Base-by-base conservation (phyloP, 192 early-diverging fungal genomes). In the Rhizophagus sp. region DNA sequence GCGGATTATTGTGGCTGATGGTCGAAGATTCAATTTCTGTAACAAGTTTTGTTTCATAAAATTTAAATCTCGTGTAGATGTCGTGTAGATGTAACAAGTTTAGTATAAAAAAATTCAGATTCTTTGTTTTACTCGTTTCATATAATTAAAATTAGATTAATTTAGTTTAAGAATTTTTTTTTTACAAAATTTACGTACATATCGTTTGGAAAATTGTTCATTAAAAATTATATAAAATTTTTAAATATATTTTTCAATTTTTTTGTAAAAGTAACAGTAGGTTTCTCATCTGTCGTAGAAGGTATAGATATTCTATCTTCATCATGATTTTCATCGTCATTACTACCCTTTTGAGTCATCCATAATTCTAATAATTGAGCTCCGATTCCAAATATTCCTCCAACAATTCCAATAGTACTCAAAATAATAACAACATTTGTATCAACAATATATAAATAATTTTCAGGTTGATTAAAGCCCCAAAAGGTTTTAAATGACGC, bases 281-380 rank as follows among this genome's bases (percentile, higher is more conserved):
- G 15, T 57, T 57, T 25, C 24, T 66, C 25, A 15, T 15, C 11
- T 33, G 10, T 66, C 5, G 25, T 63, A 36, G 36, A 30, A 65
- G 30, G 34, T 33, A 36, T 69, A 12, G 36, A 4, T 9, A 36
- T 69, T 33, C 36, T 36, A 36, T 36, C 36, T 0, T 67, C 30
- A 67, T 70, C 36, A 70, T 70, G 1, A 36, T 36, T 36, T 4
- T 5, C 39, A 70, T 44, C 68, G 7, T 70, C 36, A n/a, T 22
- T 39, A 15, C 19, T 44, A 52, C 27, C 25, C 27, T 15, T 73
- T 50, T 50, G 41, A 27, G 24, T 50, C 25, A 50, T 73, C n/a
- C 71, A 50, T 52, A 73, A 73, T 27, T 78, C 76, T 34, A 67
- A 66, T 66, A 68, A 33, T 78, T 78, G 76, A n/a, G 67, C 15